Percentiles rank a stretch among this genome's conserved stretches.
These are phyloP conservation scores for Russula foetens DNA, from an alignment of 768 basidiomycete species.

Conservation along the genomic window DNA sequence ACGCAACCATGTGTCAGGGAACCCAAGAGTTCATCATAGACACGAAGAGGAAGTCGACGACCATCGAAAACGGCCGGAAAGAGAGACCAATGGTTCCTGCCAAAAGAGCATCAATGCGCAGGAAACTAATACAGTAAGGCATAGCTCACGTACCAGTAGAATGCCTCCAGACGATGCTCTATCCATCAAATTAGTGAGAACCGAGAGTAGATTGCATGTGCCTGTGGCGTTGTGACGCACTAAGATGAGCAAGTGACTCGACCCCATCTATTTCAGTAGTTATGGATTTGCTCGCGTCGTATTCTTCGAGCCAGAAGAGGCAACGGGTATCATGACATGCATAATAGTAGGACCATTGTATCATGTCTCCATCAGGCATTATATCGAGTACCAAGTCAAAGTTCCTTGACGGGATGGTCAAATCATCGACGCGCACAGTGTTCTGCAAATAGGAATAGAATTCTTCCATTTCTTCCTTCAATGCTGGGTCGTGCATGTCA, in stretches of 20 bases:
- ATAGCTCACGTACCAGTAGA: conserved; percentile 21
- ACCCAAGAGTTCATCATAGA: conserved; percentile 30
- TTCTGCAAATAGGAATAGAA: conserved; percentile 15
- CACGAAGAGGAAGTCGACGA: not conserved
- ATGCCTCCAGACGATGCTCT: conserved; percentile 20
- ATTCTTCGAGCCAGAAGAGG: conserved; percentile 47
- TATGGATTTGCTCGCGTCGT: conserved; percentile 30
- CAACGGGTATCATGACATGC: conserved; percentile 36
- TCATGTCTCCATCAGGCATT: conserved; percentile 26
- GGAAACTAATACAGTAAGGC: not conserved
- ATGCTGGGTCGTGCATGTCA: conserved; percentile 34
- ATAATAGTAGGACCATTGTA: conserved; percentile 39
- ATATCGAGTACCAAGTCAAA: conserved; percentile 18
- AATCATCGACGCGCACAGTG: conserved; percentile 10
- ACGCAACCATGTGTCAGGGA: conserved; percentile 32
- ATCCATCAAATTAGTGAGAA: not conserved
- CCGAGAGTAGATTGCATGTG: not conserved
- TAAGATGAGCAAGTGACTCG: conserved; percentile 2
- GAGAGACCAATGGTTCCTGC: conserved; percentile 24
- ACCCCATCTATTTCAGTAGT: conserved; percentile 19
- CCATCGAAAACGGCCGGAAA: conserved; percentile 20
- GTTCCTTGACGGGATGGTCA: conserved; percentile 13
- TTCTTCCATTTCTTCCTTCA: conserved; percentile 29
- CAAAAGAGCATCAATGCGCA: not conserved
- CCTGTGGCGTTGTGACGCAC: conserved; percentile 4